Percentiles rank a stretch among this genome's conserved stretches.
Evolutionary conservation across 2,329 filamentous ascomycete species (phyloP).

Genomic region (Chrysoporthe austroafricana): DNA sequence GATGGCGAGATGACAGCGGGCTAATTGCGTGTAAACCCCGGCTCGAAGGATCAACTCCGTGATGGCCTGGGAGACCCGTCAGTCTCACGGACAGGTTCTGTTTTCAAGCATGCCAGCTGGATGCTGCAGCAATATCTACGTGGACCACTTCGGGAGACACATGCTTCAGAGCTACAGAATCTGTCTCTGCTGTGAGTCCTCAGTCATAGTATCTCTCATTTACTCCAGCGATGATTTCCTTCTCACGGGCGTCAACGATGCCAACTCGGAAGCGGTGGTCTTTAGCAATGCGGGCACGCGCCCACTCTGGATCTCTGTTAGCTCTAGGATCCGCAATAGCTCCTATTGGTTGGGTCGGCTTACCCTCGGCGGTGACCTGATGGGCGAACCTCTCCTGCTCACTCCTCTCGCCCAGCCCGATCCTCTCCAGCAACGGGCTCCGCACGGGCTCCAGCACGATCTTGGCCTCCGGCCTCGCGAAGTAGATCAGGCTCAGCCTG

Average conservation of each 20-base stretch:
- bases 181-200: neutral
- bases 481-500: conserved; percentile 36
- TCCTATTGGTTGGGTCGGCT: neutral
- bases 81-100: neutral
- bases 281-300: conserved; percentile 34
- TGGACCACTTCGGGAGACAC: neutral
- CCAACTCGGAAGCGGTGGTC: conserved; percentile 34
- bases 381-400: conserved; percentile 32
- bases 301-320: conserved; percentile 31
- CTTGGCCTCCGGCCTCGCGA: conserved; percentile 34
- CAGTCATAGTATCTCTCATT: conserved; percentile 33
- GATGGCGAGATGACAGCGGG: neutral
- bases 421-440: conserved; percentile 21
- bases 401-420: conserved; percentile 28
- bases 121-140: too few relatives aligned
- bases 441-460: conserved; percentile 32
- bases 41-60: neutral
- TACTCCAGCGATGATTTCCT: conserved; percentile 34
- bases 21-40: too few relatives aligned
- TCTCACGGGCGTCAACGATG: conserved; percentile 32
- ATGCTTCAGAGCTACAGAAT: neutral
- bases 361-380: conserved; percentile 35
- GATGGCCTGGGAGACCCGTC: neutral
- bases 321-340: neutral
- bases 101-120: neutral